phyloP scores from a whole-genome alignment of 1,284 basidiomycete species.

The Pascua guehoae region DNA sequence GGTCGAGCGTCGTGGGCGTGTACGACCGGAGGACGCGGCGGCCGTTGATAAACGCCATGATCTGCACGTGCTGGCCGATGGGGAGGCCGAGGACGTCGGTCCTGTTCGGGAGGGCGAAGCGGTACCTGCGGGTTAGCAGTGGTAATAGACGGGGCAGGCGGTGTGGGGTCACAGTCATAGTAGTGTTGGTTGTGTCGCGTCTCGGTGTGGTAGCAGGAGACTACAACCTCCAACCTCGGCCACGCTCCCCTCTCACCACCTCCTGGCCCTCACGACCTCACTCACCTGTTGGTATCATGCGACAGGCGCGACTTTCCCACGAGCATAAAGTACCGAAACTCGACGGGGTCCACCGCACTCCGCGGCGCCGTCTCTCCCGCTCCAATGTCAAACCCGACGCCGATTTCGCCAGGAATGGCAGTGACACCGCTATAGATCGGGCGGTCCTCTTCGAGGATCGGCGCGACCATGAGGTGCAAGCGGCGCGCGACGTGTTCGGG shows the following conservation, averaged over 20 bases:
- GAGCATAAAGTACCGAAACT: conserved; percentile 78
- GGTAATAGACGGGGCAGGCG: neutral
- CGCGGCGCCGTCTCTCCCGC: too few species aligned
- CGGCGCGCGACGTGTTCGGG: neutral
- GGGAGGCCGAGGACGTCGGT: conserved; percentile 84
- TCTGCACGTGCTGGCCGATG: conserved; percentile 91
- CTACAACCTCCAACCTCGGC: too few species aligned
- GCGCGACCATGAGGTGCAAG: conserved; percentile 1
- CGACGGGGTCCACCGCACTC: conserved; percentile 34
- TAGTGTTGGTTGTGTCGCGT: too few species aligned
- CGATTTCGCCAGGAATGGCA: too few species aligned
- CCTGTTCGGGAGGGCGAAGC: conserved; percentile 72
- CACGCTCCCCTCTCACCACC: too few species aligned
- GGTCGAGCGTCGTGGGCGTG: conserved; percentile 89
- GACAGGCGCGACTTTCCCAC: conserved; percentile 77
- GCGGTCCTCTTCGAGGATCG: neutral
- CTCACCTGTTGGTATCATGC: conserved; percentile 89
- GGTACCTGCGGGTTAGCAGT: conserved; percentile 61
- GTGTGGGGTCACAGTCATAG: neutral
- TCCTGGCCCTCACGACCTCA: conserved; percentile 7
- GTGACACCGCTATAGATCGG: too few species aligned
- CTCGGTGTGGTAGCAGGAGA: too few species aligned
- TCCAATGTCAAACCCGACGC: too few species aligned
- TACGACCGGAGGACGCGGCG: conserved; percentile 88
- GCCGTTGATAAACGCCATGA: conserved; percentile 84